Evolutionary conservation across 345 rosid genomes (phyloP).

Genomic region (Physaria fendleri): DNA sequence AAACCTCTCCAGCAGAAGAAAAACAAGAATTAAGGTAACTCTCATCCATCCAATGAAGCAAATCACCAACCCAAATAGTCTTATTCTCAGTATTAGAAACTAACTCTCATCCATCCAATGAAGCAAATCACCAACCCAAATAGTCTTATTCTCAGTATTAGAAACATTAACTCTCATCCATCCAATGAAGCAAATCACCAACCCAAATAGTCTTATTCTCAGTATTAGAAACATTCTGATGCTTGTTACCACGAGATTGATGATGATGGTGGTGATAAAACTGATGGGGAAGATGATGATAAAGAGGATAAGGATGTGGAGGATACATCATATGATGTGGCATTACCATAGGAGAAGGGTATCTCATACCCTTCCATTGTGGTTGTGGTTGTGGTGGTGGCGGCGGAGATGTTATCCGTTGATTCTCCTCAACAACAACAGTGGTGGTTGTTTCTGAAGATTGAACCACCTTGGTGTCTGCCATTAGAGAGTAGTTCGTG

Average conservation of each 20-base stretch:
- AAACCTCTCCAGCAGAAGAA: constrained; percentile 76
- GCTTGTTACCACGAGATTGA: constrained; percentile 27
- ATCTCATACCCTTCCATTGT: constrained; percentile 74
- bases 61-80: no score
- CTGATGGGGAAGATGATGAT: constrained; percentile 16
- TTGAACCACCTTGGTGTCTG: constrained; percentile 44
- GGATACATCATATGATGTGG: constrained; percentile 72
- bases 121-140: no score
- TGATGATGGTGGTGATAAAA: constrained; percentile 33
- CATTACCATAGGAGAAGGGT: constrained; percentile 79
- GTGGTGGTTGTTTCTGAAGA: constrained; percentile 20
- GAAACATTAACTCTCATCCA: no score
- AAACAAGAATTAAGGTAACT: constrained; percentile 63
- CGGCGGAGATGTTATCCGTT: no score
- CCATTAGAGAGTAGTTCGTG: no score
- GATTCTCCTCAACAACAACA: constrained; percentile 22
- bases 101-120: no score
- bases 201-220: constrained; percentile 88
- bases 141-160: no score
- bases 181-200: constrained; percentile 97
- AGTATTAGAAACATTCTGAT: constrained; percentile 44
- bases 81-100: no score
- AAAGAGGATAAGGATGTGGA: constrained; percentile 55
- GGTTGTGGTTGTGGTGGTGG: constrained; percentile 42
- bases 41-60: no score